Base-by-base conservation (phyloP, 208 protist species). In the Acanthamoeba sp. region DNA sequence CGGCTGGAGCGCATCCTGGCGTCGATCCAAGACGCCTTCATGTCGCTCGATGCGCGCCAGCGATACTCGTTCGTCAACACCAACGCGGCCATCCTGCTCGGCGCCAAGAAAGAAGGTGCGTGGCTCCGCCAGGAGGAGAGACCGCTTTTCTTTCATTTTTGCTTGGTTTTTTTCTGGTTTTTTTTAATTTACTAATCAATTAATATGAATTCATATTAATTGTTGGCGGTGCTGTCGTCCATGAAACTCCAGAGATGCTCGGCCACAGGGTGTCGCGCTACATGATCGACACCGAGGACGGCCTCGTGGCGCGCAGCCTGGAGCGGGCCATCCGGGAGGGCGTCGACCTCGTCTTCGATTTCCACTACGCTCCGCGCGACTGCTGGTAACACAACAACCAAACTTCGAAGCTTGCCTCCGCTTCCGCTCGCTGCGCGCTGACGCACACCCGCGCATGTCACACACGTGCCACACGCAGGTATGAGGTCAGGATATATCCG, bases 81-180 rank as follows among this genome's bases (percentile, higher is more conserved):
- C 27, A 91, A 91, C 42, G 85, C 85, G 1, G 85, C 85, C 7
- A 1, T 73, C 32, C 32, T 91, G 22, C 24, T 52, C 38, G 85
- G 85, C 55, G 85, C 85, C 57, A 66, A 34, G 16, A 91, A 91
- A 14, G 57, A 91, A 12, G 84, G 76, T 84, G n/a, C n/a, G n/a
- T n/a, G n/a, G n/a, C n/a, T n/a, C n/a, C n/a, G n/a, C n/a, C n/a
- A n/a, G n/a, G n/a, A n/a, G n/a, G n/a, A n/a, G n/a, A n/a, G n/a
- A n/a, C n/a, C n/a, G n/a, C n/a, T n/a, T n/a, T n/a, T n/a, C n/a
- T n/a, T n/a, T n/a, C n/a, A n/a, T n/a, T n/a, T n/a, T n/a, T n/a
- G n/a, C n/a, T n/a, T n/a, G n/a, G n/a, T n/a, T n/a, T n/a, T n/a
- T n/a, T n/a, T n/a, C n/a, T n/a, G n/a, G n/a, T n/a, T n/a, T n/a